These are phyloP conservation scores for Tetradesmus lagerheimii DNA, from an alignment of 139 green algal genomes.

Conservation along the genomic window DNA sequence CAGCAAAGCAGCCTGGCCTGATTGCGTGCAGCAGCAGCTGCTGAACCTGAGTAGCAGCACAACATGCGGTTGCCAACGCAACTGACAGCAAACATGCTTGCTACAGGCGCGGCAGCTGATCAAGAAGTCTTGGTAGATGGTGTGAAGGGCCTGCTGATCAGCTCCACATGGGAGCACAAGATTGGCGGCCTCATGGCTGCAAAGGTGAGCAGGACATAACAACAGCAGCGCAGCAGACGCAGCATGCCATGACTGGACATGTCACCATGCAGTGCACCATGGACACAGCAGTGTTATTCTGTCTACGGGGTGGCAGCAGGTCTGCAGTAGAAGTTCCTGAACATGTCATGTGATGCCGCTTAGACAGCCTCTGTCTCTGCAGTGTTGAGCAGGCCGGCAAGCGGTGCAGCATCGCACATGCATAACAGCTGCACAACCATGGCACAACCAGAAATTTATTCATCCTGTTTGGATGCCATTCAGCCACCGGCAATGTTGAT, in stretches of 20 bases:
- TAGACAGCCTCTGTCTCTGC: not conserved
- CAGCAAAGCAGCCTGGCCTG: not conserved
- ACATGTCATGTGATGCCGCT: not conserved
- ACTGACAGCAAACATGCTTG: not conserved
- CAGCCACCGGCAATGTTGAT: not conserved
- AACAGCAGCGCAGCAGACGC: not conserved
- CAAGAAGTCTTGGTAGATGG: slow-evolving; percentile 30
- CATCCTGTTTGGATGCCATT: too few species aligned
- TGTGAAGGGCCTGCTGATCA: slow-evolving; percentile 48
- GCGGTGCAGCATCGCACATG: not conserved
- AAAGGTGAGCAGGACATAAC: slow-evolving; percentile 45
- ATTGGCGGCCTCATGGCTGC: slow-evolving; percentile 67
- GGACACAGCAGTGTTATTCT: not conserved
- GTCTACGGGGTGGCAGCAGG: not conserved
- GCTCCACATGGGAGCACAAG: slow-evolving; percentile 56
- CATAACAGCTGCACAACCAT: too few species aligned
- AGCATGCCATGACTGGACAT: not conserved
- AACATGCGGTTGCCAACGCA: not conserved
- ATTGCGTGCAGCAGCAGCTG: not conserved
- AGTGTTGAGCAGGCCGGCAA: not conserved
- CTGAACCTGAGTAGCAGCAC: too few species aligned
- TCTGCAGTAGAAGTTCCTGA: not conserved
- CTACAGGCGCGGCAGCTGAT: not conserved
- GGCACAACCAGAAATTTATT: too few species aligned
- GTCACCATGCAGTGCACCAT: not conserved